Evolutionary conservation across 129 eudicot species (phyloP).

Genomic region (Chrysanthemum lavandulifolium): DNA sequence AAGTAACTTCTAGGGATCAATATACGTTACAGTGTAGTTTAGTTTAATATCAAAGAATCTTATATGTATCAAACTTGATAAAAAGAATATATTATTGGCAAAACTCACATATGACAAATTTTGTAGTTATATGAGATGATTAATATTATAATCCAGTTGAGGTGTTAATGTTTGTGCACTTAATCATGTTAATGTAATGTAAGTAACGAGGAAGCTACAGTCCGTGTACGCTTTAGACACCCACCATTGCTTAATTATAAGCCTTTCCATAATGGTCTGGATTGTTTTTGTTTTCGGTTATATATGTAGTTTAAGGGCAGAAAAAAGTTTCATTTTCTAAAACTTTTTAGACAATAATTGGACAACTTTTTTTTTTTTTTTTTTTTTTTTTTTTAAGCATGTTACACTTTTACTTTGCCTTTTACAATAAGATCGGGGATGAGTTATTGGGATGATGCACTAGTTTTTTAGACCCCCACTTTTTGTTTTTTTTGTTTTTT

Average conservation of each 20-base stretch:
- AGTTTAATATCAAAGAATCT: neutral
- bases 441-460: too few species aligned
- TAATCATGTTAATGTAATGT: slow-evolving; percentile 15
- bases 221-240: slow-evolving; percentile 21
- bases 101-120: neutral
- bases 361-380: too few species aligned
- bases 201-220: slow-evolving; percentile 24
- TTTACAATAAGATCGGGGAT: too few species aligned
- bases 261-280: neutral
- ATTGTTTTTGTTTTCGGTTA: too few species aligned
- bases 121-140: neutral
- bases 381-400: too few species aligned
- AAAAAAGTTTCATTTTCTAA: too few species aligned
- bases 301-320: too few species aligned
- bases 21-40: neutral
- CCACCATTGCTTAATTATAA: slow-evolving; percentile 14
- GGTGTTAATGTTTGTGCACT: slow-evolving; percentile 8
- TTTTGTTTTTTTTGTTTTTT: too few species aligned
- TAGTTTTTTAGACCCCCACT: too few species aligned
- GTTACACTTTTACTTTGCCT: too few species aligned
- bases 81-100: neutral
- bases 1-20: slow-evolving; percentile 17
- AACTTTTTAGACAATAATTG: too few species aligned
- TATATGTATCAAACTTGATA: neutral
- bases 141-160: neutral